A percentile compares a stretch with the other conserved stretches of the same genome.
These are phyloP conservation scores for Venturia asperata DNA, from an alignment of 2,329 filamentous ascomycete genomes.

Conservation along the genomic window DNA sequence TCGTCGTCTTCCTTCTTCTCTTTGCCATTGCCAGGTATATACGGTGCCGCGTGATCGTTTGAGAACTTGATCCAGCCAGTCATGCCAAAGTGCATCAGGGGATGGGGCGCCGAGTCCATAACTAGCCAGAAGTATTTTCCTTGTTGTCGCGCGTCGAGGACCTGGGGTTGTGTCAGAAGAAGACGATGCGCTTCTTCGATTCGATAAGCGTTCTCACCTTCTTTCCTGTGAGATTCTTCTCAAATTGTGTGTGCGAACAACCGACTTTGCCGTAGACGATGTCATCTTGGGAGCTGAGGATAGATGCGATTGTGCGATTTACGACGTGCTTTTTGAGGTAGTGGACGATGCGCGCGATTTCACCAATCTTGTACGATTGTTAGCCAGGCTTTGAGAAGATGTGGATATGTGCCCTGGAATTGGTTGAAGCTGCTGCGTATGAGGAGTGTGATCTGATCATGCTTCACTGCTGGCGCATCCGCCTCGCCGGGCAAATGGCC, in stretches of 20 bases:
- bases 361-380: slow-evolving; percentile 36
- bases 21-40: slow-evolving; percentile 55
- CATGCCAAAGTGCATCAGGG: slow-evolving; percentile 47
- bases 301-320: slow-evolving; percentile 67
- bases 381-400: slow-evolving; percentile 1
- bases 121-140: slow-evolving; percentile 97
- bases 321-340: slow-evolving; percentile 78
- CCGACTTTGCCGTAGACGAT: slow-evolving; percentile 90
- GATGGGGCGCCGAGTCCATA: slow-evolving; percentile 70
- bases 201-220: slow-evolving; percentile 34
- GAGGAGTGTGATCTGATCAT: too few species aligned
- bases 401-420: too few species aligned
- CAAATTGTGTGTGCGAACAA: slow-evolving; percentile 67
- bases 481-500: slow-evolving; percentile 29
- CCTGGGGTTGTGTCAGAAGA: slow-evolving; percentile 24
- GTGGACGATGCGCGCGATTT: slow-evolving; percentile 77
- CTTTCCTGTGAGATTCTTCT: slow-evolving; percentile 66
- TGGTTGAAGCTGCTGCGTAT: too few species aligned
- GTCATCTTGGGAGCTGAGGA: slow-evolving; percentile 67
- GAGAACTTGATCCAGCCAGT: slow-evolving; percentile 82
- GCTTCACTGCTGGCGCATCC: too few species aligned
- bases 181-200: not conserved
- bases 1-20: slow-evolving; percentile 49
- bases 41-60: slow-evolving; percentile 70
- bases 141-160: slow-evolving; percentile 67